Evolutionary conservation across 2,329 filamentous ascomycete genomes (phyloP).

Genomic region (Fusarium veterinarium): DNA sequence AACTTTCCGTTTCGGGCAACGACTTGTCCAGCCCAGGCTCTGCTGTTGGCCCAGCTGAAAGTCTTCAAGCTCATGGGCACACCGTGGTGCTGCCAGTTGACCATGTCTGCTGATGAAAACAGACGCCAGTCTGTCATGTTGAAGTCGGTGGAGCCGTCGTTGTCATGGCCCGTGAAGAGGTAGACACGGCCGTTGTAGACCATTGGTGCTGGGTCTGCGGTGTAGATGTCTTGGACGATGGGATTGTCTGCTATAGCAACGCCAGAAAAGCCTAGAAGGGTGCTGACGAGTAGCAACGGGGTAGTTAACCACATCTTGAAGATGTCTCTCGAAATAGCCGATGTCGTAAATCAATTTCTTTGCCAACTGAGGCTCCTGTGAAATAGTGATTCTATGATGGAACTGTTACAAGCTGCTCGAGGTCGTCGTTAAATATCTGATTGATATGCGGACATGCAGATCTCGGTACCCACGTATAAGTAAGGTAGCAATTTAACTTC

Average conservation of each 20-base stretch:
- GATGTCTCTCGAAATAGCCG: too few species aligned
- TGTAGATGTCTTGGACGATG: conserved; percentile 45
- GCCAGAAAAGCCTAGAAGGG: background rate
- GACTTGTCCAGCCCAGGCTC: conserved; percentile 53
- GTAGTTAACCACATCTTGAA: background rate
- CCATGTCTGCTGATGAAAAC: conserved; percentile 46
- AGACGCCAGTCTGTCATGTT: conserved; percentile 54
- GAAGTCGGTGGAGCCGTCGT: conserved; percentile 49
- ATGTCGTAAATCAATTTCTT: rapidly evolving
- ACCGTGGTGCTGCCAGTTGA: conserved; percentile 50
- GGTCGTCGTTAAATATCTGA: background rate
- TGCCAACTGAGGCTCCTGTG: background rate
- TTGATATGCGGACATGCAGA: background rate
- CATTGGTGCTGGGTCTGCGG: conserved; percentile 54
- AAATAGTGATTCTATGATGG: background rate
- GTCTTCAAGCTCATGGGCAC: conserved; percentile 44
- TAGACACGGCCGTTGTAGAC: conserved; percentile 52
- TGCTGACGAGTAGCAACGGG: background rate
- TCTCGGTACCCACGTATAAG: rapidly evolving
- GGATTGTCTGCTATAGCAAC: conserved; percentile 9
- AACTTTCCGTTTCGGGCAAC: conserved; percentile 49
- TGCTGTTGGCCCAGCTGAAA: conserved; percentile 51
- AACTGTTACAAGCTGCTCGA: rapidly evolving
- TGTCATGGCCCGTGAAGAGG: conserved; percentile 51
- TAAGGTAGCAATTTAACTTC: background rate